Evolutionary conservation across 2,329 filamentous ascomycete genomes (phyloP).

Genomic region (Xylariaceae sp.): DNA sequence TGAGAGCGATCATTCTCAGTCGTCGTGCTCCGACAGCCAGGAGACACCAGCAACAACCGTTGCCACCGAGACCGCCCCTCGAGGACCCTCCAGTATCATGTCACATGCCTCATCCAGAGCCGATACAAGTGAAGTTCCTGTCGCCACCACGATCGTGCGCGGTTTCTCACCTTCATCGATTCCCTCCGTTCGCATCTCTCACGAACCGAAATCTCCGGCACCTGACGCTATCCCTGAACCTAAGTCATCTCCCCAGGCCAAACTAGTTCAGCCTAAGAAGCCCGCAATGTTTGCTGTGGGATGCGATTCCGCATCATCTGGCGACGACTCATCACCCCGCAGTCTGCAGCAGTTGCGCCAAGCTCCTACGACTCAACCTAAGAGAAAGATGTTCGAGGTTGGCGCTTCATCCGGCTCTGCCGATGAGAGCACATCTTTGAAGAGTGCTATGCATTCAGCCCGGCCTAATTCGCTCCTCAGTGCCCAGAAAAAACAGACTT

Average conservation of each 20-base stretch:
- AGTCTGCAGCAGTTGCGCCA: constrained; percentile 41
- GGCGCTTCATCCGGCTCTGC: constrained; percentile 64
- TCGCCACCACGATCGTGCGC: constrained; percentile 64
- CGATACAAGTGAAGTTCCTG: constrained; percentile 22
- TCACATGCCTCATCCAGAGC: constrained; percentile 27
- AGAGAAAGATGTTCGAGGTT: constrained; percentile 46
- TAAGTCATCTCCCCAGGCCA: constrained; percentile 51
- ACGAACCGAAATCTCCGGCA: constrained; percentile 46
- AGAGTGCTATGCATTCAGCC: constrained; percentile 45
- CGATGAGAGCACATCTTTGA: constrained; percentile 68
- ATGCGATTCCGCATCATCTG: constrained; percentile 67
- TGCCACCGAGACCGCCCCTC: constrained; percentile 22
- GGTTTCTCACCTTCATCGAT: constrained; percentile 77
- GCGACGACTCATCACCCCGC: constrained; percentile 69
- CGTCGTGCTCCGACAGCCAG: constrained; percentile 47
- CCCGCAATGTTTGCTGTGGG: constrained; percentile 67
- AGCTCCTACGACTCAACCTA: constrained; percentile 25
- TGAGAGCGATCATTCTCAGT: constrained; percentile 41
- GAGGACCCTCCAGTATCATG: constrained; percentile 16
- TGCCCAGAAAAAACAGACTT: constrained; percentile 68
- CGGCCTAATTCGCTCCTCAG: constrained; percentile 37
- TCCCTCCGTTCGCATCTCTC: constrained; percentile 36
- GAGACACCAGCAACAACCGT: constrained; percentile 41
- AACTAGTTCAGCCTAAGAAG: constrained; percentile 63
- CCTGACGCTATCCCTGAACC: constrained; percentile 60